phyloP scores from a whole-genome alignment of 2,329 filamentous ascomycete genomes.

The Polychaeton citri region DNA sequence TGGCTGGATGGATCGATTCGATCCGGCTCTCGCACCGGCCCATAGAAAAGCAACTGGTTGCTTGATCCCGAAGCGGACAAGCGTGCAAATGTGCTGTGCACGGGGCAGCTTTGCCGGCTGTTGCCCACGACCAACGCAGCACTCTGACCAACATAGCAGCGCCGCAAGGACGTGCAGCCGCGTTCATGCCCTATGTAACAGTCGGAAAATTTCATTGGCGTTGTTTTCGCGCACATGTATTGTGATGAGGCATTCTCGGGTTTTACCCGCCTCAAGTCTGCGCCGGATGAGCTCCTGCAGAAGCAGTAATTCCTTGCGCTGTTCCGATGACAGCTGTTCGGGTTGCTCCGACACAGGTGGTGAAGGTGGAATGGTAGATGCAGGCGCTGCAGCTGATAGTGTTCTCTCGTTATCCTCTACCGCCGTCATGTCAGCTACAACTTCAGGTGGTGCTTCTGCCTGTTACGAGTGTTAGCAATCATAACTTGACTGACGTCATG shows the following conservation, averaged over 20 bases:
- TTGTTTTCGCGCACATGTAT: too few species aligned
- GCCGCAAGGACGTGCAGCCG: too few species aligned
- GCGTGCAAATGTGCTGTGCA: too few species aligned
- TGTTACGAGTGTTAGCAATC: constrained; percentile 17
- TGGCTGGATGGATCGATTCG: too few species aligned
- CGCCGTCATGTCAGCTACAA: constrained; percentile 25
- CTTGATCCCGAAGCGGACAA: too few species aligned
- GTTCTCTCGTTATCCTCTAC: constrained; percentile 13
- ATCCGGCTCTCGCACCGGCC: too few species aligned
- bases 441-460: constrained; percentile 29
- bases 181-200: too few species aligned
- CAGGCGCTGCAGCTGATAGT: neutral
- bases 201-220: too few species aligned
- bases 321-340: constrained; percentile 20
- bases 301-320: constrained; percentile 19
- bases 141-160: too few species aligned
- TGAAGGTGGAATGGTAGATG: constrained; percentile 1
- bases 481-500: constrained; percentile 6
- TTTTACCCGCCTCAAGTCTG: constrained; percentile 11
- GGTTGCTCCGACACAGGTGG: constrained; percentile 20
- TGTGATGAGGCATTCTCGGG: neutral
- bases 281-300: constrained; percentile 24
- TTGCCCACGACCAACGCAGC: too few species aligned
- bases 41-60: too few species aligned
- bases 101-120: too few species aligned